Base-by-base conservation (phyloP, 192 early-diverging fungal genomes). In the Backusella sp. region DNA sequence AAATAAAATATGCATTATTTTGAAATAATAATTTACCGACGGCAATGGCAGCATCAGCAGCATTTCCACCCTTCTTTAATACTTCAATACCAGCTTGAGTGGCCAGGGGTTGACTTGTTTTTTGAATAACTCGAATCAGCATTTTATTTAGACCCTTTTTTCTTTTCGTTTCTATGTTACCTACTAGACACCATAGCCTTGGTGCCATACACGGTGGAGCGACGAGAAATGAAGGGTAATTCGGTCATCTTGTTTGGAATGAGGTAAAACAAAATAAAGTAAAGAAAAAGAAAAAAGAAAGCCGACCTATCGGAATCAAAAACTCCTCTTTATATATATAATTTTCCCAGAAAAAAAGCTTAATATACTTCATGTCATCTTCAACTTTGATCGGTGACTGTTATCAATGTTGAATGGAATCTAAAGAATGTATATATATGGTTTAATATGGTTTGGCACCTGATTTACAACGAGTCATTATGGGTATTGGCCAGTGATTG, bases 21-120 rank as follows among this genome's bases (percentile, higher is more conserved):
- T 62, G 3, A 56, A 9, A 11, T 62, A 62, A 26, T 62, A 28
- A 12, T 14, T 62, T 62, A 62, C 56, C 56, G 7, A 87, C 85
- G 8, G 89, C 89, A 17, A 90, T 79, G n/a, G 89, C 89, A 28
- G 89, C 89, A 82, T 91, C 82, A 5, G 92, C 94, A 9, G 94
- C 92, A 78, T 94, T 95, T 19, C 94, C 94, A 35, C 93, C 93
- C 65, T 78, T 77, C 42, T 81, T 83, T 11, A 95, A 79, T n/a
- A 92, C 88, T 19, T 73, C 75, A 2, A 92, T 77, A 28, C 94
- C 94, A 4, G 89, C 88, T 49, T 91, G 83, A 52, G 87, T 86
- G 5, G 92, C 94, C 36, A 93, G 80, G 11, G 92, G 92, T 82
- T 95, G 92, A 66, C 90, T 90, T 32, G 32, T 32, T 81, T 28